Base-by-base conservation (phyloP, 2,329 filamentous ascomycete genomes). In the Alternaria atra region DNA sequence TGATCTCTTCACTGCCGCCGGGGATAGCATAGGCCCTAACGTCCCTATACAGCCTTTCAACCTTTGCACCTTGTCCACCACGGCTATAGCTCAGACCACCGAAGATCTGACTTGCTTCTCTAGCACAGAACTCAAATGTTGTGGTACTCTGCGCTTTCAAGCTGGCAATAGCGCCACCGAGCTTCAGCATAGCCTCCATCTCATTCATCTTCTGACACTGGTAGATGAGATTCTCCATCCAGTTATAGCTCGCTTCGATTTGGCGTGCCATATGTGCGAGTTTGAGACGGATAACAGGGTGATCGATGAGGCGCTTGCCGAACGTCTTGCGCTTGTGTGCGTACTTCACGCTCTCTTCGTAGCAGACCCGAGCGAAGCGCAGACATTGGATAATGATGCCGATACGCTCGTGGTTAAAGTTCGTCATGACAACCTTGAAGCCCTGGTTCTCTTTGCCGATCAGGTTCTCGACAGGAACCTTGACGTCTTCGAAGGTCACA, bases 321-420 rank as follows among this genome's bases (percentile, higher is more conserved):
- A 99, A 99, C 1, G 95, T 98, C 72, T 89, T 89, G 70, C 95
- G 92, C 89, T 99, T 99, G 88, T 95, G 92, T 64, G 93, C 94
- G 82, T 97, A 99, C 80, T 96, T 96, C 80, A 98, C 87, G 25
- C 91, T 92, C 83, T 99, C 95, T 79, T 98, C 94, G 84, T 93
- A 97, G 86, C 94, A 97, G 69, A 98, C 94, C 69, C 95, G 93
- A 43, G 92, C 90, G 87, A 99, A 98, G 75, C 95, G 93, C 67
- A 97, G 80, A 75, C 90, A 97, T 82, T 99, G 95, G 84, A 98
- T 98, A 82, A 98, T 94, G 81, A 99, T 98, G 65, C 95, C 95
- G 72, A 99, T 94, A 65, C 95, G 92, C 84, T 99, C 95, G 85
- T 98, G 95, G 87, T 98, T 98, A 86, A 97, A 97, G 86, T 97